phyloP scores from a whole-genome alignment of 441 rosid species.

The Cnidoscolus chayamansa region DNA sequence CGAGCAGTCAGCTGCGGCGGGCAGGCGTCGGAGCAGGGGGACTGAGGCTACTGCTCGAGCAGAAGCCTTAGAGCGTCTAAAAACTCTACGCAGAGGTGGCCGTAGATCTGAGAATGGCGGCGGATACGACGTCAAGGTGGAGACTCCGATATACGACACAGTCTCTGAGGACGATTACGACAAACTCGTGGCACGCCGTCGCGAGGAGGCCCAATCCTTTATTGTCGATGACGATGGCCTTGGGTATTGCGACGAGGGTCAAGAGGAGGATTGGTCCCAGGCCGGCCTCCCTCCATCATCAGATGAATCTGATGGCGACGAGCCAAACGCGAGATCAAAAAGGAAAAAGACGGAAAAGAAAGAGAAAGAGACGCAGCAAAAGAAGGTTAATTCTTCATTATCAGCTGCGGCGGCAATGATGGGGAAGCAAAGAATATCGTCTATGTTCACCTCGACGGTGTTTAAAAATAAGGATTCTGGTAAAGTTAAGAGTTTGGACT shows the following conservation, averaged over 20 bases:
- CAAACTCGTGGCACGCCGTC: slow-evolving; percentile 63
- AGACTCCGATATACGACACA: slow-evolving; percentile 70
- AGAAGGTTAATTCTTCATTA: slow-evolving; percentile 52
- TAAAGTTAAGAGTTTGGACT: slow-evolving; percentile 44
- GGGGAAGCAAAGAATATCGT: slow-evolving; percentile 77
- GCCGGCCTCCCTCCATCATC: slow-evolving; percentile 56
- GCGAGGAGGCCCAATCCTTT: slow-evolving; percentile 69
- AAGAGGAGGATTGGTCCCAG: slow-evolving; percentile 84
- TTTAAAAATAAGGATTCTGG: slow-evolving; percentile 65
- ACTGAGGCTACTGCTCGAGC: slow-evolving; percentile 49
- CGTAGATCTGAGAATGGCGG: slow-evolving; percentile 55
- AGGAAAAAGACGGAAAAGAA: slow-evolving; percentile 39
- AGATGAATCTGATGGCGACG: slow-evolving; percentile 61
- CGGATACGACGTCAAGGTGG: slow-evolving; percentile 59
- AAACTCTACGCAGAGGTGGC: slow-evolving; percentile 63
- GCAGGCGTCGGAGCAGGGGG: slow-evolving; percentile 55
- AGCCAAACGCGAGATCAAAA: slow-evolving; percentile 15
- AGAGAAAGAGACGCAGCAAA: slow-evolving; percentile 47
- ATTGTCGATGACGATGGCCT: slow-evolving; percentile 73
- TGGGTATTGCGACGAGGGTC: slow-evolving; percentile 80
- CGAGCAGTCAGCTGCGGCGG: slow-evolving; percentile 36
- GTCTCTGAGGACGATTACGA: slow-evolving; percentile 80
- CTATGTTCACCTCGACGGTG: slow-evolving; percentile 72
- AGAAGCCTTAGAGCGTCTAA: slow-evolving; percentile 66
- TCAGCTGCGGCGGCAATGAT: slow-evolving; percentile 80